Evolutionary conservation across 805 yeast genomes (phyloP).

Genomic region (Kluyveromyces starmeri): DNA sequence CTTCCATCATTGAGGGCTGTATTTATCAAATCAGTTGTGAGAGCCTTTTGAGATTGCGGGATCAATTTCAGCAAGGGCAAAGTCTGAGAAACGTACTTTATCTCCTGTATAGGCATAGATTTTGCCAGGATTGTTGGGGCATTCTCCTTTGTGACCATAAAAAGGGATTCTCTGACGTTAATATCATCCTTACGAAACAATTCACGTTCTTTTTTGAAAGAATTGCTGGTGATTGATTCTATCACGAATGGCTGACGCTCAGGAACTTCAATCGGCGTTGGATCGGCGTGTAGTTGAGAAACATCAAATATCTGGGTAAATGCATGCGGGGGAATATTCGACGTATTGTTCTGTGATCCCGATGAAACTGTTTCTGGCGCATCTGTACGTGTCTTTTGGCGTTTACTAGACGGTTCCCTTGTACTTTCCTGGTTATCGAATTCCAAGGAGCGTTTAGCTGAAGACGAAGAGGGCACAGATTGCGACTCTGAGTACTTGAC

Average conservation of each 20-base stretch:
- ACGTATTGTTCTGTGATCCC: not conserved
- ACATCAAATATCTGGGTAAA: conserved; percentile 3
- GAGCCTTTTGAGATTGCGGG: conserved; percentile 77
- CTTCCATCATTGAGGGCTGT: conserved; percentile 83
- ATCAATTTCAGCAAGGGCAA: conserved; percentile 73
- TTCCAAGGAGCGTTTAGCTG: not conserved
- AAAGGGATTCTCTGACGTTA: conserved; percentile 37
- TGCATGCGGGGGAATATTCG: not conserved
- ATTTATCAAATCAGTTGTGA: conserved; percentile 79
- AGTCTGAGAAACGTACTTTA: conserved; percentile 81
- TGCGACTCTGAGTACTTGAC: not conserved
- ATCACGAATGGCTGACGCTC: conserved; percentile 8
- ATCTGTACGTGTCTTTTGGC: not conserved
- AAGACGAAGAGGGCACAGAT: not conserved
- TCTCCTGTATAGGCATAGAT: conserved; percentile 67
- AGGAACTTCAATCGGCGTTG: conserved; percentile 12
- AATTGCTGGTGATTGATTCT: conserved; percentile 15
- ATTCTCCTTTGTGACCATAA: conserved; percentile 40
- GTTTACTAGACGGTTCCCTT: not conserved
- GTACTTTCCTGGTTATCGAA: not conserved
- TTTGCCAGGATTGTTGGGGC: conserved; percentile 48
- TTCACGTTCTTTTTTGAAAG: conserved; percentile 9
- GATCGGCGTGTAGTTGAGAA: conserved; percentile 10
- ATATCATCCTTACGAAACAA: conserved; percentile 28
- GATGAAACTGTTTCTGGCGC: not conserved